phyloP scores from a whole-genome alignment of 257 asterid genomes.

The Jacaranda copaia region DNA sequence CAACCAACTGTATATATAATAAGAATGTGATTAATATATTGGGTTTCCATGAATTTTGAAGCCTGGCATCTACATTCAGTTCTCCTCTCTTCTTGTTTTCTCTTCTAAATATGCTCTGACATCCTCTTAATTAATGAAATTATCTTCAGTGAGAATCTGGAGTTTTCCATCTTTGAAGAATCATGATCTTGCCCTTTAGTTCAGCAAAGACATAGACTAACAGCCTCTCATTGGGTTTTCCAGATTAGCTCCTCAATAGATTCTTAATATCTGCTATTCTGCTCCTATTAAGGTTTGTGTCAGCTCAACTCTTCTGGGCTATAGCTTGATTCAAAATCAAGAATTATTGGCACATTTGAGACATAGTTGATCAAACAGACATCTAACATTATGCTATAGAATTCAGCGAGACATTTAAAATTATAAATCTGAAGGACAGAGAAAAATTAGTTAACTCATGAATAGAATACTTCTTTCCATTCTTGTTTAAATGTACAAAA shows the following conservation, averaged over 20 bases:
- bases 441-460: neutral
- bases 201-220: neutral
- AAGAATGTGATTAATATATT: no score
- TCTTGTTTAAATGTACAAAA: neutral
- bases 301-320: neutral
- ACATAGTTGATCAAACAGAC: neutral
- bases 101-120: neutral
- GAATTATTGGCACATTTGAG: neutral
- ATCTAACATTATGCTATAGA: neutral
- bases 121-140: neutral
- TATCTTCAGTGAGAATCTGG: neutral
- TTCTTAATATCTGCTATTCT: neutral
- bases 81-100: no score
- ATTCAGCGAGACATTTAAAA: neutral
- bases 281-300: neutral
- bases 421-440: neutral
- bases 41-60: no score
- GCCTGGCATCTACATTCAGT: no score
- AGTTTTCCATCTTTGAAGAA: neutral
- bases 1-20: no score
- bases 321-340: neutral
- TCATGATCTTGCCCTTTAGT: neutral
- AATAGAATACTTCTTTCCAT: neutral
- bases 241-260: neutral
- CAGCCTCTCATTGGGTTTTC: neutral